Evolutionary conservation across 257 asterid species (phyloP), one percentile per base, ranked within the genome.

Genomic region (Nicotiana attenuata): DNA sequence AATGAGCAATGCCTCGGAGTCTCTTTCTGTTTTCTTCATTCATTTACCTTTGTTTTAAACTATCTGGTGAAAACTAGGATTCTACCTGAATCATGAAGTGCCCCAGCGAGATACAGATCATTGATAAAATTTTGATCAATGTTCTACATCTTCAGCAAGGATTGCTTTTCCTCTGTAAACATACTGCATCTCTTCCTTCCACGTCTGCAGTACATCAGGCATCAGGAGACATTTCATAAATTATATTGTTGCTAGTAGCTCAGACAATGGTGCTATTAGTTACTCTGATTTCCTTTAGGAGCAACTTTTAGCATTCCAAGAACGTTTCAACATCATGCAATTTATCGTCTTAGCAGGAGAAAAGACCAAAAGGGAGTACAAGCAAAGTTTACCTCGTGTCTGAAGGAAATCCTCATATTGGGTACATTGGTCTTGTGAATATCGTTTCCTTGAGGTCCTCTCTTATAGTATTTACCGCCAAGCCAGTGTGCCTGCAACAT

Each of bases 401-500:
- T 92, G 87, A 93, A 95, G 90, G 91, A 87, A 83, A 93, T 90
- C 83, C 99, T 91, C 19, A 86, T 80, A 84, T 92, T 90, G 66
- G 99, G 98, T 63, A 95, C 98, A 64, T 95, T 95, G 59, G 94
- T 86, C 91, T 95, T 95, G 97, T 93, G 99, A 85, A 92, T 93
- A 69, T 92, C 89, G 20, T 95, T 95, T 84, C 92, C 99, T 78
- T 63, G 83, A 24, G 93, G 95, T 22, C 98, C 98, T 79, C 97
- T 92, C 78, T 87, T 85, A 75, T 64, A 93, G 86, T 93, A 93
- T 64, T 84, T 88, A 65, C 87, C 89, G 82, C 99, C 98, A 81
- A 90, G 98, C 99, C 99, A 93, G 80, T 95, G 99, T 76, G 82
- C 31, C 99, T 93, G 83, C 75, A 83, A 83, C 61, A 84, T 75